phyloP scores from a whole-genome alignment of 2,329 filamentous ascomycete genomes.

The Nigrospora sphaerica region DNA sequence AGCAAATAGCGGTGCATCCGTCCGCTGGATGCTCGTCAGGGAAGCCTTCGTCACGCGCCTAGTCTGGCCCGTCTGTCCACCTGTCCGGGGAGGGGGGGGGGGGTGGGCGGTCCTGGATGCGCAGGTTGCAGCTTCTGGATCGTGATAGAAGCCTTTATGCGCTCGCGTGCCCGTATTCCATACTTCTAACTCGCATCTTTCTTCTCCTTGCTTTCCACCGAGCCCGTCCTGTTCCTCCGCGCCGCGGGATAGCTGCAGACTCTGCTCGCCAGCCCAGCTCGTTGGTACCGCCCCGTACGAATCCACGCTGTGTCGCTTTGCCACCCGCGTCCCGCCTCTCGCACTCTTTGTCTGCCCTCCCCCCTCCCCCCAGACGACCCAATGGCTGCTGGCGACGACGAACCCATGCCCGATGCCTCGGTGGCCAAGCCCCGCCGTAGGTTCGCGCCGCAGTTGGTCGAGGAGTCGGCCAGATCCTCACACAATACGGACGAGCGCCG shows the following conservation, averaged over 20 bases:
- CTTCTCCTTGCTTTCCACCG: slow-evolving; percentile 2
- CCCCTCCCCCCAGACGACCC: slow-evolving; percentile 1
- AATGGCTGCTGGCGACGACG: slow-evolving; percentile 17
- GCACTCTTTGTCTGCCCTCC: too few species aligned
- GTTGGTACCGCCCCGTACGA: too few species aligned
- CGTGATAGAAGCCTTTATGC: slow-evolving; percentile 3
- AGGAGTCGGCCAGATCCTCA: slow-evolving; percentile 21
- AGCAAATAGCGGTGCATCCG: slow-evolving; percentile 9
- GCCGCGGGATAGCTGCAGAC: too few species aligned
- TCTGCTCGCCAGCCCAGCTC: too few species aligned
- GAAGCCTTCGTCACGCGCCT: slow-evolving; percentile 11
- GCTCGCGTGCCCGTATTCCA: neutral
- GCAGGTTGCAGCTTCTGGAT: slow-evolving; percentile 7
- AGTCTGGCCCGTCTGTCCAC: neutral
- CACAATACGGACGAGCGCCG: too few species aligned
- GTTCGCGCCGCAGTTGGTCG: slow-evolving; percentile 25
- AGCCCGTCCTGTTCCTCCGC: neutral
- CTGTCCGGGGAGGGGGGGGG: neutral
- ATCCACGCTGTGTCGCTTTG: too few species aligned
- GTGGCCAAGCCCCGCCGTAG: slow-evolving; percentile 18
- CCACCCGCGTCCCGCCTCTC: too few species aligned
- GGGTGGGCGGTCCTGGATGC: neutral
- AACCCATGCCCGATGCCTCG: slow-evolving; percentile 14
- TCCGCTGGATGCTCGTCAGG: slow-evolving; percentile 2
- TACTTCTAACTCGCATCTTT: slow-evolving; percentile 1